Percentiles rank a stretch among this genome's conserved stretches.
Conservation (phyloP, 768 basidiomycete species). For the Cyclocybe aegerita region DNA sequence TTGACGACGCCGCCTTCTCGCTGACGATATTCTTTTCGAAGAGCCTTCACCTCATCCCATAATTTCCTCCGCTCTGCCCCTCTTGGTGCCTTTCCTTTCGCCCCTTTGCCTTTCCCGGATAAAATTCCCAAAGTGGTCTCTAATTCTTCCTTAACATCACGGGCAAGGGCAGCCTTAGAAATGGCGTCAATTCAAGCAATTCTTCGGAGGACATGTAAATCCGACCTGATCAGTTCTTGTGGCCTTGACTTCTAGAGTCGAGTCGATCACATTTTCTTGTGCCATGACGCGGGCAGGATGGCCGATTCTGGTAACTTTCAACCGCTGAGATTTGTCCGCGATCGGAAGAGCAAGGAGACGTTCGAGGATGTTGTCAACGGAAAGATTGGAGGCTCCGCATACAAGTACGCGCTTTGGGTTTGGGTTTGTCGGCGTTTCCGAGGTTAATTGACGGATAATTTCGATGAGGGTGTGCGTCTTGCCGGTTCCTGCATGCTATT, state of each 20-base stretch:
- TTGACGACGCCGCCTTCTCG: slow-evolving; percentile 84
- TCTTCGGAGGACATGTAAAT: not conserved
- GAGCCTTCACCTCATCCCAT: slow-evolving; percentile 83
- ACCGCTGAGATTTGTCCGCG: slow-evolving; percentile 43
- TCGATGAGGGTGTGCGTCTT: slow-evolving; percentile 97
- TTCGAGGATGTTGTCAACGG: slow-evolving; percentile 94
- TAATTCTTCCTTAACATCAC: slow-evolving; percentile 88
- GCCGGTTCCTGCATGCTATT: slow-evolving; percentile 62
- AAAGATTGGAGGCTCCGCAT: slow-evolving; percentile 92
- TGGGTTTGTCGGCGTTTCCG: slow-evolving; percentile 42
- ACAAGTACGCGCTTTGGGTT: slow-evolving; percentile 70
- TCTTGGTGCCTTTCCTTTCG: slow-evolving; percentile 68
- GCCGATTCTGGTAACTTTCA: slow-evolving; percentile 84
- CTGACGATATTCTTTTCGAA: slow-evolving; percentile 91
- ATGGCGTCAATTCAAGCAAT: not conserved
- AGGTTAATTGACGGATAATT: slow-evolving; percentile 81
- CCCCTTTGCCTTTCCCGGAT: slow-evolving; percentile 71
- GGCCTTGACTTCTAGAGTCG: slow-evolving; percentile 74
- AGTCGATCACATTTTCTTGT: slow-evolving; percentile 60
- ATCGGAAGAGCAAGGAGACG: slow-evolving; percentile 68
- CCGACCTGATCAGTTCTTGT: slow-evolving; percentile 62
- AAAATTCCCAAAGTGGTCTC: slow-evolving; percentile 65
- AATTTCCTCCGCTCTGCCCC: slow-evolving; percentile 77
- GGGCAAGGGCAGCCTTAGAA: slow-evolving; percentile 70
- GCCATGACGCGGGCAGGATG: slow-evolving; percentile 94